Conservation (phyloP, 2,329 filamentous ascomycete genomes). For the Colletotrichum cuscutae region DNA sequence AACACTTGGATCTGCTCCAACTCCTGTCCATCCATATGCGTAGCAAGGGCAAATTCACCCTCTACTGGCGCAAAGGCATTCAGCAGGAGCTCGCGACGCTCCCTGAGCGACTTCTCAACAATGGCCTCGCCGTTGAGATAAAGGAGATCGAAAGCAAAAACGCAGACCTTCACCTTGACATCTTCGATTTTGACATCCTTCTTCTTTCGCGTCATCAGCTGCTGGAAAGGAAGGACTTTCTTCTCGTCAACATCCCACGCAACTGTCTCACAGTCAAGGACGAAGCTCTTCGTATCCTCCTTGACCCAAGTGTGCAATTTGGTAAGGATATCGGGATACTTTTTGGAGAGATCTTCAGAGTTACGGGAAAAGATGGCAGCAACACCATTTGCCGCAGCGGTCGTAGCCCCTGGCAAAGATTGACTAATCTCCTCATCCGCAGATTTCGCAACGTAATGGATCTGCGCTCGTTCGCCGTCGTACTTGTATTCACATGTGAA, state of each 20-base stretch:
- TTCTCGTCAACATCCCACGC: conserved; percentile 96
- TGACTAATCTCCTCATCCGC: conserved; percentile 75
- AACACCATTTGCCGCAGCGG: conserved; percentile 77
- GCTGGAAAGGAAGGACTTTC: conserved; percentile 96
- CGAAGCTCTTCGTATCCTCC: conserved; percentile 89
- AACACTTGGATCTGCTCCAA: conserved; percentile 93
- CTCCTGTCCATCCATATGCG: conserved; percentile 85
- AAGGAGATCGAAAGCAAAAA: conserved; percentile 95
- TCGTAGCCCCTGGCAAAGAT: conserved; percentile 67
- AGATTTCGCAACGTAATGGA: conserved; percentile 93
- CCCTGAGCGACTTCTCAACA: conserved; percentile 86
- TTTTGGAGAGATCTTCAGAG: conserved; percentile 95
- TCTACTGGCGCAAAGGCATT: conserved; percentile 80
- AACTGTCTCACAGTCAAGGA: conserved; percentile 98
- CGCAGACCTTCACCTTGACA: conserved; percentile 95
- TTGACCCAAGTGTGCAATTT: conserved; percentile 93
- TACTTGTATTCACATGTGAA: conserved; percentile 99
- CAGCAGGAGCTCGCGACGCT: conserved; percentile 81
- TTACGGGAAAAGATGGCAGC: conserved; percentile 97
- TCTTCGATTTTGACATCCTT: conserved; percentile 97
- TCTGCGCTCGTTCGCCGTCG: conserved; percentile 97
- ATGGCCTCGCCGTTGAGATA: conserved; percentile 93
- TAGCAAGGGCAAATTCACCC: conserved; percentile 92
- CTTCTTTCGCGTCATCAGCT: conserved; percentile 96
- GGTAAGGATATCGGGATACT: conserved; percentile 94